Evolutionary conservation across 306 rosid species (phyloP).

Genomic region (Glycine soja): DNA sequence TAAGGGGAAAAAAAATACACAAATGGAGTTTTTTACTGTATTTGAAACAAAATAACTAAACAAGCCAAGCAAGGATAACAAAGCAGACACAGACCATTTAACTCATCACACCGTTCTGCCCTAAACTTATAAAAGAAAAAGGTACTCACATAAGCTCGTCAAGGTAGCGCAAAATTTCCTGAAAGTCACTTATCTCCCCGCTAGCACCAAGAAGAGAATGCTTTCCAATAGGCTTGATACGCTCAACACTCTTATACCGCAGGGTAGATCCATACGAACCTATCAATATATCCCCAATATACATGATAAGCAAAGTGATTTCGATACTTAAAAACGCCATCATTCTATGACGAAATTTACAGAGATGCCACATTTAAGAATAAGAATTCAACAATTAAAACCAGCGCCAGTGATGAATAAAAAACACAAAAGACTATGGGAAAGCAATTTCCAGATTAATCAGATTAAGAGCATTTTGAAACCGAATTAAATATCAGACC

Average conservation of each 20-base stretch:
- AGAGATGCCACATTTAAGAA: conserved; percentile 41
- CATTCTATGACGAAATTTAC: not conserved
- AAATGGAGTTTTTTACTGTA: not conserved
- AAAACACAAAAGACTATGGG: not conserved
- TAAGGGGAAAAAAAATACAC: not conserved
- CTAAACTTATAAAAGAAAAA: not conserved
- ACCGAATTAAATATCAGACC: conserved; percentile 56
- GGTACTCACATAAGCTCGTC: conserved; percentile 85
- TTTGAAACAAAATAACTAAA: conserved; percentile 1
- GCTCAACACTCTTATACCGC: conserved; percentile 90
- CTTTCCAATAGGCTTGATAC: conserved; percentile 86
- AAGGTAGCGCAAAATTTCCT: conserved; percentile 76
- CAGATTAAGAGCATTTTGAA: not conserved
- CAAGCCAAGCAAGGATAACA: not conserved
- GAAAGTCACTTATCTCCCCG: conserved; percentile 97
- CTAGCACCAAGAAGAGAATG: conserved; percentile 94
- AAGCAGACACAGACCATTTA: conserved; percentile 29
- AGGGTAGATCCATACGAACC: conserved; percentile 96
- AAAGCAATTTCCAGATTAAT: conserved; percentile 21
- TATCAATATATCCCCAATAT: conserved; percentile 49
- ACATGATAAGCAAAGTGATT: not conserved
- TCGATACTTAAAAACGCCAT: no score
- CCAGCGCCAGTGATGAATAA: not conserved
- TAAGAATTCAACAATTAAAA: not conserved
- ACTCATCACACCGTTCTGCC: not conserved